Conservation (phyloP, 345 rosid genomes). For the Gossypium longicalyx region DNA sequence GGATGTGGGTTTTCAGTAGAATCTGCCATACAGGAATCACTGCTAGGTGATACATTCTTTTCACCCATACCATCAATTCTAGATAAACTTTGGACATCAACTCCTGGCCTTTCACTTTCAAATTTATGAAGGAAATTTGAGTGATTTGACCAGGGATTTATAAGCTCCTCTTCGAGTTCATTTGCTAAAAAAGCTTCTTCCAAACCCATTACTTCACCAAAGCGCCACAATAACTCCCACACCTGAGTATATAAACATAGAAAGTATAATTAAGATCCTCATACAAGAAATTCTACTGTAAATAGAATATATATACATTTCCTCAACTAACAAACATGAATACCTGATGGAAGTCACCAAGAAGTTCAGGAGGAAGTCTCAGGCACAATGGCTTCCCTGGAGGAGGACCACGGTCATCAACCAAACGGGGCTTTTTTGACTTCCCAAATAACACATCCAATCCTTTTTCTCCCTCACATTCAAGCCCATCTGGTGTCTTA, state of each 20-base stretch:
- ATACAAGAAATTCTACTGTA: neutral
- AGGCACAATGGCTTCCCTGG: slow-evolving; percentile 59
- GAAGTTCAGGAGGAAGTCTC: slow-evolving; percentile 67
- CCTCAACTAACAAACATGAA: slow-evolving; percentile 12
- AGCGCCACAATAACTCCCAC: slow-evolving; percentile 73
- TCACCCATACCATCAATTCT: slow-evolving; percentile 29
- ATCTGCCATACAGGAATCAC: slow-evolving; percentile 27
- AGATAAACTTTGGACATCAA: slow-evolving; percentile 28
- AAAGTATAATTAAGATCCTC: slow-evolving; percentile 8
- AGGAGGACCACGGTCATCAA: slow-evolving; percentile 47
- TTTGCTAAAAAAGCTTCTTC: slow-evolving; percentile 47
- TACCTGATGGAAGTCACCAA: slow-evolving; percentile 95
- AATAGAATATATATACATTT: slow-evolving; percentile 11
- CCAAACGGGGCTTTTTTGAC: slow-evolving; percentile 46
- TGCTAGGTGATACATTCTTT: slow-evolving; percentile 24
- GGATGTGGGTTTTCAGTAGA: slow-evolving; percentile 31
- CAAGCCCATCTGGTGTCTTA: slow-evolving; percentile 42
- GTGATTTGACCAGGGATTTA: slow-evolving; percentile 50
- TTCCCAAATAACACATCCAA: slow-evolving; percentile 37
- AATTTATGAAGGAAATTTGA: slow-evolving; percentile 31
- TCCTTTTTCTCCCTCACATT: slow-evolving; percentile 27
- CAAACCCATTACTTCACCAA: slow-evolving; percentile 68
- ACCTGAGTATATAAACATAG: slow-evolving; percentile 46
- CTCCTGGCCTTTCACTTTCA: slow-evolving; percentile 30
- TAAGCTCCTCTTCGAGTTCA: slow-evolving; percentile 75